Base-by-base conservation (phyloP, 2,329 filamentous ascomycete species). In the Ceratocystis huliohia region DNA sequence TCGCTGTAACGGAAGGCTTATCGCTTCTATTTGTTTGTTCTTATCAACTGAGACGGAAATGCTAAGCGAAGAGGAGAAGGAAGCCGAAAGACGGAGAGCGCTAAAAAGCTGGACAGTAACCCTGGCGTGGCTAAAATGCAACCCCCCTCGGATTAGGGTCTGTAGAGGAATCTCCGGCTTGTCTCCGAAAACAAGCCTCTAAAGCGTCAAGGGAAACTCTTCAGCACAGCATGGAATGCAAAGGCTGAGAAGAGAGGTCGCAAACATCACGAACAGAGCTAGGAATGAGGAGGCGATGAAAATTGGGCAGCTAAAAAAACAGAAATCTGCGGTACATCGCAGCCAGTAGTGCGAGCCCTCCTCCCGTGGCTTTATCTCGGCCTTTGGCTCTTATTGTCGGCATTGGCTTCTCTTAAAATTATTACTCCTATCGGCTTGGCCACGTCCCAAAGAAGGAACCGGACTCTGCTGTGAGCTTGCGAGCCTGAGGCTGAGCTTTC, bases 71-170 rank as follows among this genome's bases (percentile, higher is more conserved):
- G 28, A 10, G 25, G 8, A 50, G 46, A 50, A 22, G n/a, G 25
- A 25, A 53, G 53, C 53, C 53, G 22, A 33, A 59, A 59, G 53
- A 59, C 53, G 53, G 53, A 59, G 53, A 17, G 53, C 46, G 3
- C 13, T 50, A 22, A 50, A 48, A 50, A 50, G 6, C 17, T 59
- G 17, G 0, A 17, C 6, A 20, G 17, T 30, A 59, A 59, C 53
- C 53, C 53, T 59, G 53, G 4, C 2, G 0, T 10, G 17, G 0
- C 28, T 59, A 59, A 59, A 59, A 30, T 30, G 0, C 28, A 59
- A 59, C 53, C 28, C 1, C 13, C 8, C 1, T 5, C 5, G 2
- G 1, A 5, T 59, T 30, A 33, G 53, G 53, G 25, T 59, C 15
- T n/a, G 1, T 8, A 5, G 5, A 37, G 28, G 4, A 17, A 8